Base-by-base conservation (phyloP, 2,329 filamentous ascomycete genomes). In the Endocalyx cinctus region DNA sequence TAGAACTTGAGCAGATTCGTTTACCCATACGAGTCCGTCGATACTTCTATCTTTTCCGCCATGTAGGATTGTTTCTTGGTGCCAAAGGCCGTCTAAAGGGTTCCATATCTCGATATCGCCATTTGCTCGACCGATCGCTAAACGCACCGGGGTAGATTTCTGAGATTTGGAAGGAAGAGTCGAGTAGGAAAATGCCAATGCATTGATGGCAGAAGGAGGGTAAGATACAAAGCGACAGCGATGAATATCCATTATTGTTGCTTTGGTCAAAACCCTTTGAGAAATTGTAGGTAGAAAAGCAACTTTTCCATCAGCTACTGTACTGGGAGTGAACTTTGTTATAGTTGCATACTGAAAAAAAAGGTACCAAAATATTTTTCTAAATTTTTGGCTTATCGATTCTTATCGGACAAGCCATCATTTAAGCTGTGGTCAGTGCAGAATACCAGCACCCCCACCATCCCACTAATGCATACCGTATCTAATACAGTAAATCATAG, bases 61-160 rank as follows among this genome's bases (percentile, higher is more conserved):
- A 22, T 78, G 76, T 31, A 97, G 82, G 40, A 89, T 79, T 25
- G 79, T 80, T 67, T 98, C 92, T 58, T 97, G 92, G 44, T 87
- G 76, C 92, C 92, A 98, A 41, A 73, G 69, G 12, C 86, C 87
- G 44, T 77, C 77, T 34, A 81, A 66, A 4, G 90, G 88, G 59
- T 95, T 95, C 92, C 92, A 98, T 45, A 98, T 88, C 64, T 98
- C 92, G 49, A 98, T 92, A 55, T 95, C 87, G 49, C 92, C 92
- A 58, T 97, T 96, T 38, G 87, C 84, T 46, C 92, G 82, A 39
- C 92, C 92, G 50, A 98, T 77, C 2, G 92, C 92, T 34, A 97
- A 76, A 47, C 88, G 79, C 35, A 87, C 72, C 33, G 72, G 79
- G 41, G 70, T 75, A 15, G 73, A 70, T 50, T 62, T 72, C 49